Conservation (phyloP, 169 alveolate genomes). For the Plasmodium gallinaceum region DNA sequence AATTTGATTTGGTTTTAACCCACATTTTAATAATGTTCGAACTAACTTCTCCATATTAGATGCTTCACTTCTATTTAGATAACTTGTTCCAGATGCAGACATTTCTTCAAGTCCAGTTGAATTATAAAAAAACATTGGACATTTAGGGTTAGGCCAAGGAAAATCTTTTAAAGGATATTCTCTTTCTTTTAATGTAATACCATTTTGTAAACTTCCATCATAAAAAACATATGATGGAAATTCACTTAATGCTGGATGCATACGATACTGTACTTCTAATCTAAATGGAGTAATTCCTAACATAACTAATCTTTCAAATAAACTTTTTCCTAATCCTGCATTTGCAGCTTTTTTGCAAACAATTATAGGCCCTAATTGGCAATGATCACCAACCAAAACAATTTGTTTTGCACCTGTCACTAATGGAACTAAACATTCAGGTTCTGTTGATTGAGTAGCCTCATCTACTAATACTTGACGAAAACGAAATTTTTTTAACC, state of each 20-base stretch:
- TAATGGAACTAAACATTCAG: slow-evolving; percentile 93
- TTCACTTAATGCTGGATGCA: slow-evolving; percentile 96
- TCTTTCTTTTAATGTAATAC: slow-evolving; percentile 93
- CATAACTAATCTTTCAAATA: slow-evolving; percentile 89
- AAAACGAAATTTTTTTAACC: slow-evolving; percentile 91
- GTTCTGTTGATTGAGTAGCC: slow-evolving; percentile 96
- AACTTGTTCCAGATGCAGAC: slow-evolving; percentile 84
- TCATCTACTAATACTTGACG: slow-evolving; percentile 95
- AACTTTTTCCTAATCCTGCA: slow-evolving; percentile 90
- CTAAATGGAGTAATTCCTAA: slow-evolving; percentile 84
- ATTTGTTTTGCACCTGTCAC: slow-evolving; percentile 93
- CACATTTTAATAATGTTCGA: slow-evolving; percentile 77
- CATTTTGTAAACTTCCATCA: slow-evolving; percentile 95
- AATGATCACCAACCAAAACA: slow-evolving; percentile 96
- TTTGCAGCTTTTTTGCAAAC: slow-evolving; percentile 93
- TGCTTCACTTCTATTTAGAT: slow-evolving; percentile 84
- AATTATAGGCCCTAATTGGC: slow-evolving; percentile 97
- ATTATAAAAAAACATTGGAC: slow-evolving; percentile 89
- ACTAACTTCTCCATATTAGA: slow-evolving; percentile 82
- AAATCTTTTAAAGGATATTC: slow-evolving; percentile 80
- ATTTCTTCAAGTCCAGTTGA: slow-evolving; percentile 89
- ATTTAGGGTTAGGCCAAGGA: slow-evolving; percentile 91
- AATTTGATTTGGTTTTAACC: slow-evolving; percentile 85
- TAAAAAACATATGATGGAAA: slow-evolving; percentile 95
- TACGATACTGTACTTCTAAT: slow-evolving; percentile 95